phyloP scores from a whole-genome alignment of 2,329 filamentous ascomycete species.

The Botrytis elliptica region DNA sequence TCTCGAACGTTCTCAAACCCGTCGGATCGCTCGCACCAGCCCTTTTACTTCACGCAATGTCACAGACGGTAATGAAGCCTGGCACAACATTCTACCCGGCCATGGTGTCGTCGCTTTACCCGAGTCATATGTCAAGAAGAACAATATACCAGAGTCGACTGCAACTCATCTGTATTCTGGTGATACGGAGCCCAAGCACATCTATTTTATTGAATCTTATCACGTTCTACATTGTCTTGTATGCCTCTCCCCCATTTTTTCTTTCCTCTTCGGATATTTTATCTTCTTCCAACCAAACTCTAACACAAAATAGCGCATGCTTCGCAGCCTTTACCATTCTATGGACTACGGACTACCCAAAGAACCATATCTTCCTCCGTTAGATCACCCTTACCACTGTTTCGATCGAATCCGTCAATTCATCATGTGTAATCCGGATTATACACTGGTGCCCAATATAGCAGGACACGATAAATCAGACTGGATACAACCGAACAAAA shows the following conservation, averaged over 20 bases:
- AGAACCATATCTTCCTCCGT: background rate
- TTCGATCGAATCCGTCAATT: slow-evolving; percentile 20
- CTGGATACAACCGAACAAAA: background rate
- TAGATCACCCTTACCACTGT: slow-evolving; percentile 19
- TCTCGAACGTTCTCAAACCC: background rate
- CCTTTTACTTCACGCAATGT: background rate
- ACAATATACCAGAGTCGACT: background rate
- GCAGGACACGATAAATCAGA: background rate
- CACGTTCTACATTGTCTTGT: slow-evolving; percentile 17
- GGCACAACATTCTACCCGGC: background rate
- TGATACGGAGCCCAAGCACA: slow-evolving; percentile 1
- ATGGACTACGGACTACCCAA: background rate
- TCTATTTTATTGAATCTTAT: slow-evolving; percentile 20
- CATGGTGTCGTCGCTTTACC: slow-evolving; percentile 8
- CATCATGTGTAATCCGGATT: slow-evolving; percentile 22
- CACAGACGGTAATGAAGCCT: slow-evolving; percentile 6
- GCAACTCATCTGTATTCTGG: background rate
- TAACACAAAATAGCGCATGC: slow-evolving; percentile 1
- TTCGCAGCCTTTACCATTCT: background rate
- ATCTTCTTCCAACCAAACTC: background rate
- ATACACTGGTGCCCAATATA: slow-evolving; percentile 17
- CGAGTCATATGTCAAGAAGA: background rate
- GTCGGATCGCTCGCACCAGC: background rate
- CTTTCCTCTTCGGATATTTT: background rate
- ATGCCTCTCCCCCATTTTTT: background rate